Evolutionary conservation across 1,139 yeast species (phyloP), one percentile per base, ranked within the genome.

Genomic region (Kurtzmaniella quercitrusa): DNA sequence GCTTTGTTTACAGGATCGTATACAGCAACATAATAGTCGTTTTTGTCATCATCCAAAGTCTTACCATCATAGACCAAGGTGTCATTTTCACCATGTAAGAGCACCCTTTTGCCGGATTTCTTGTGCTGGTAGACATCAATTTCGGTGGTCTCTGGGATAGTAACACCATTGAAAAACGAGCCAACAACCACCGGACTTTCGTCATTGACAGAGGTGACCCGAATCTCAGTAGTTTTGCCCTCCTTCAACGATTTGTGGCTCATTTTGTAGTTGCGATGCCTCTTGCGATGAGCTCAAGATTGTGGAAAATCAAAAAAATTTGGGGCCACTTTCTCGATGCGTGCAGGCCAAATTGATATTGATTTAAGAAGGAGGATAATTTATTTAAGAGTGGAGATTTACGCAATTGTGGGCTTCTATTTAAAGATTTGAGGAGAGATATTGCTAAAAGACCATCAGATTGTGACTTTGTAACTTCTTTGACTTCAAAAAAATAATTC

Each of bases 81-180:
- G 2, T 76, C 80, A 49, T 77, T 80, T 61, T 89, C 95, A 34
- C 96, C 98, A 57, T 88, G 96, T 40, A 88, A 55, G 26, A 84
- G 61, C 43, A 62, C 65, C 37, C 68, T 65, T 18, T 70, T 67
- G 12, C 66, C 59, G 43, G 67, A 67, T 38, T 48, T 51, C 54
- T 79, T 78, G 54, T 77, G 76, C 56, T 76, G 71, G 62, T 77
- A 87, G 33, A 88, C 66, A 34, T 83, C 80, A 55, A 91, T 86
- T 34, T 66, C 61, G 6, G 87, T 78, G 16, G 75, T 70, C 12
- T 65, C 60, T 30, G 94, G 84, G 11, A 84, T 76, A 17, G 73
- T 65, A 41, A 86, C 70, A 3, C 96, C 96, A 54, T 86, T 86
- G 69, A 88, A 84, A 54, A 87, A 84, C 8, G 80, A 70, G 5